A percentile compares a stretch with the other conserved stretches of the same genome.
These are phyloP conservation scores for Choanephora cucurbitarum DNA, from an alignment of 371 early-diverging fungal genomes.

Conservation along the genomic window DNA sequence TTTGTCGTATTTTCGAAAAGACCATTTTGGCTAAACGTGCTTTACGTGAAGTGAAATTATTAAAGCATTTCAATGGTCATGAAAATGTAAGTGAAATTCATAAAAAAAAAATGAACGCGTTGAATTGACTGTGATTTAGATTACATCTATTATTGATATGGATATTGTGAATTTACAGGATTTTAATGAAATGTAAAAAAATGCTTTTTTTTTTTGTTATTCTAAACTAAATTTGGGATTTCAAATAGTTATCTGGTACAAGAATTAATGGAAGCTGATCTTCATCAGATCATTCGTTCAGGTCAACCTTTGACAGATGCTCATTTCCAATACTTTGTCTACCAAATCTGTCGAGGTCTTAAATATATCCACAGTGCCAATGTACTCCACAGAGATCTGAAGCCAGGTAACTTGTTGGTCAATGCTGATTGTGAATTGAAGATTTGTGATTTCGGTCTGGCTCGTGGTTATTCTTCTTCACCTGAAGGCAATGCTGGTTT, in stretches of 20 bases:
- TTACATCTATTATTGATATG: conserved; percentile 75
- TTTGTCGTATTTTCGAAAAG: conserved; percentile 72
- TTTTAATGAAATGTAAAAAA: conserved; percentile 92
- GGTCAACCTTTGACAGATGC: conserved; percentile 96
- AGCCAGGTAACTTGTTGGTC: conserved; percentile 95
- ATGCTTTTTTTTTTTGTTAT: too few relatives aligned
- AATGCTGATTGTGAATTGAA: conserved; percentile 97
- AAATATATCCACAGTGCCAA: conserved; percentile 99
- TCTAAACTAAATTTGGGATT: too few relatives aligned
- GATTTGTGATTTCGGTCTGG: conserved; percentile 96
- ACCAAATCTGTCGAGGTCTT: conserved; percentile 95
- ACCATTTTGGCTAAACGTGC: conserved; percentile 85
- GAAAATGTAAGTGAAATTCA: conserved; percentile 81
- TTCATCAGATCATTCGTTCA: conserved; percentile 97
- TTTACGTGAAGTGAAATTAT: conserved; percentile 86
- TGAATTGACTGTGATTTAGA: too few relatives aligned
- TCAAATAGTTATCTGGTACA: conserved; percentile 75
- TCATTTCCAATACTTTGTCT: conserved; percentile 98
- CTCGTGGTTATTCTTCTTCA: conserved; percentile 86
- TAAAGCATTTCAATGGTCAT: conserved; percentile 88
- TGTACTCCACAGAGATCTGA: conserved; percentile 95
- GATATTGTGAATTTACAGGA: conserved; percentile 53
- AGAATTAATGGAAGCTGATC: conserved; percentile 98
- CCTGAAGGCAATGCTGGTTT: conserved; percentile 84
- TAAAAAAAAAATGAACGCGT: too few relatives aligned